Conservation (phyloP, 345 rosid species). For the Microthlaspi erraticum region DNA sequence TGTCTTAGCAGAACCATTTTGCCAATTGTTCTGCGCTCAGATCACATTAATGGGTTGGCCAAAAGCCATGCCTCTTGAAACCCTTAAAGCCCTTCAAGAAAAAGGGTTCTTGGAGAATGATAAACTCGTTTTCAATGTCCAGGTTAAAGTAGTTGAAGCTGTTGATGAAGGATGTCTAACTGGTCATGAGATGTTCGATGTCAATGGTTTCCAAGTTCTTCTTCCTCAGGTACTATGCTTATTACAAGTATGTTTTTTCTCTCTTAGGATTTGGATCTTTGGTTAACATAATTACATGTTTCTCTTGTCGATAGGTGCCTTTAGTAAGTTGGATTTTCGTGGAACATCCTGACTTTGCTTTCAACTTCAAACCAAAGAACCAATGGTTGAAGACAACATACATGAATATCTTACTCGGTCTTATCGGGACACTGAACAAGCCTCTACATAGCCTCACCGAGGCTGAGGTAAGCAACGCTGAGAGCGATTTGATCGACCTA, state of each 20-base stretch:
- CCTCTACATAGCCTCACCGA: conserved; percentile 1
- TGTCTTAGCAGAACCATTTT: conserved; percentile 11
- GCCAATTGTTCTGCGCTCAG: conserved; percentile 16
- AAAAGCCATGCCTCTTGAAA: neutral
- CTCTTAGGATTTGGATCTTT: neutral
- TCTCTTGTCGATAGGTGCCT: neutral
- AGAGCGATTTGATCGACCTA: conserved; percentile 4
- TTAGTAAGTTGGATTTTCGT: conserved; percentile 3
- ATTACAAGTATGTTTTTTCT: neutral
- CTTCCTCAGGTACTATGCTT: neutral
- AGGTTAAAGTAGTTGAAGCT: conserved; percentile 1
- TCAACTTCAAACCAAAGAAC: conserved; percentile 6
- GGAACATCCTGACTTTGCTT: conserved; percentile 3
- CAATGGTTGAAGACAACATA: neutral
- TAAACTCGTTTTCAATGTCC: neutral
- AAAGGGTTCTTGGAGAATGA: neutral
- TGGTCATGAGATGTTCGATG: neutral
- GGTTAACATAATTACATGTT: neutral
- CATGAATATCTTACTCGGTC: conserved; percentile 15
- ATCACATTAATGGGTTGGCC: conserved; percentile 9
- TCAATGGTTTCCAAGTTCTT: conserved; percentile 14
- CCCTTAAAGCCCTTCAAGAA: neutral
- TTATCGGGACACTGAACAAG: conserved; percentile 4
- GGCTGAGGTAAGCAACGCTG: conserved; percentile 7
- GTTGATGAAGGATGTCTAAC: neutral